Base-by-base conservation (phyloP, 768 basidiomycete genomes). In the Podaxis sp. region DNA sequence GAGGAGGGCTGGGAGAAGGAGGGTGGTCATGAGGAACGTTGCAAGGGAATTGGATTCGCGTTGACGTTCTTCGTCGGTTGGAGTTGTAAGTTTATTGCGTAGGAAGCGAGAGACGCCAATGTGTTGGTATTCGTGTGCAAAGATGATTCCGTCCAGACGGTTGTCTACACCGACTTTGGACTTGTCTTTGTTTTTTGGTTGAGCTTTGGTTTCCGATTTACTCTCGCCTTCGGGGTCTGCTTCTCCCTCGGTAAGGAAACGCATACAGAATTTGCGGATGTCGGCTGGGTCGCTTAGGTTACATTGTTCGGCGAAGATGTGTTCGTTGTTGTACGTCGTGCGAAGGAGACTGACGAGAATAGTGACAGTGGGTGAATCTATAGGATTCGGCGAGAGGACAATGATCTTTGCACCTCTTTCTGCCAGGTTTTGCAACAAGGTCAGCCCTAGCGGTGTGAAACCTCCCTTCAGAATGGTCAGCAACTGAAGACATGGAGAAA, bases 241-340 rank as follows among this genome's bases (percentile, higher is more conserved):
- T 49, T 52, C 52, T n/a, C 52, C 49, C 19, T 56, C 48, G 2
- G 85, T 84, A 63, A 88, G 71, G 73, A 95, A 93, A 8, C 80
- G 76, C 0, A 81, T 83, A 68, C 86, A 89, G 70, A 96, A 95
- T 8, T 78, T 75, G 36, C 86, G 83, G 13, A 96, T 84, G 19
- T 88, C 87, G 0, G 80, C 73, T 0, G 91, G 85, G 0, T 88
- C 88, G 0, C 80, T 63, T 0, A 93, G 75, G 69, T 93, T 88
- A 67, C 91, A 93, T 59, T 90, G 77, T 63, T 95, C 93, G 12
- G 89, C 91, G 70, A 77, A 95, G 59, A 96, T 85, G 58, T 88
- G 77, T 65, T 92, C 86, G 74, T 95, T 95, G 51, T 82, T 82
- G 17, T 87, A 87, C 2, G 87, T 82, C 0, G 81, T 79, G 51